phyloP scores from a whole-genome alignment of 202 grass and related monocot species.

The Panicum hallii region DNA sequence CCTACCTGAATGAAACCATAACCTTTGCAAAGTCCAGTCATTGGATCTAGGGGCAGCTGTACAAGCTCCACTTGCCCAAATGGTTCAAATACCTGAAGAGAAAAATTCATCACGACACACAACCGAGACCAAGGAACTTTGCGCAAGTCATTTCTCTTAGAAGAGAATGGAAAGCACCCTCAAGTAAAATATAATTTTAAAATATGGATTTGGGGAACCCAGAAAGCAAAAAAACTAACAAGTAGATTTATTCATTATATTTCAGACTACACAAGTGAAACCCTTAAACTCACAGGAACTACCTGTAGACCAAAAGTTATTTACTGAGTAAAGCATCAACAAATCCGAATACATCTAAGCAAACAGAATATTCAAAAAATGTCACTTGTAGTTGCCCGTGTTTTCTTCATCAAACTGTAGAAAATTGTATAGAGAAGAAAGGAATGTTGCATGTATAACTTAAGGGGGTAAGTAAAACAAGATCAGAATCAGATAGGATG shows the following conservation, averaged over 20 bases:
- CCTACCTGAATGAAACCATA: conserved; percentile 95
- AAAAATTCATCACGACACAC: conserved; percentile 26
- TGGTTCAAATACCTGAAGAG: conserved; percentile 78
- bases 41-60: conserved; percentile 74
- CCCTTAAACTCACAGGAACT: neutral
- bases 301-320: neutral
- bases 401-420: conserved; percentile 3
- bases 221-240: neutral
- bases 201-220: neutral
- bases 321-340: conserved; percentile 21
- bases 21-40: conserved; percentile 87
- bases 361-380: neutral
- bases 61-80: conserved; percentile 93
- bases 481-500: conserved; percentile 31
- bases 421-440: neutral
- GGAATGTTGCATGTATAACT: neutral
- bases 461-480: neutral
- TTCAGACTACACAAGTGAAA: neutral
- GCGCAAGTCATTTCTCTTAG: neutral
- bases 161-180: neutral
- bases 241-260: neutral
- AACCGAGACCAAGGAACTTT: conserved; percentile 20
- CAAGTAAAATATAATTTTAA: conserved; percentile 10
- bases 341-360: neutral
- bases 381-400: neutral